phyloP scores from a whole-genome alignment of 2,329 filamentous ascomycete genomes.

The Colletotrichum sp. region DNA sequence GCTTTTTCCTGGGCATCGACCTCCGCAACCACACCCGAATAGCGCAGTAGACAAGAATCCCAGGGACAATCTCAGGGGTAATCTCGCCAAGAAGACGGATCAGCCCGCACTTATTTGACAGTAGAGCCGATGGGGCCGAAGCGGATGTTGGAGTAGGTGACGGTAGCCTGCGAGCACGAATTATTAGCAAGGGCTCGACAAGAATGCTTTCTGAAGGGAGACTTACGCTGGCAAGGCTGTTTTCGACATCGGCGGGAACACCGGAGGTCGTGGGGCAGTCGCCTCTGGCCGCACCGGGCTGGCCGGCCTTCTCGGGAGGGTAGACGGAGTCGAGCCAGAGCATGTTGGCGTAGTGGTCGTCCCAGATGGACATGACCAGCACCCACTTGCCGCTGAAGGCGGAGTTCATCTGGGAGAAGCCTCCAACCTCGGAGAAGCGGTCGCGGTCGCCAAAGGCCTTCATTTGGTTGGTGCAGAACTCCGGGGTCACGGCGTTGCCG shows the following conservation, averaged over 20 bases:
- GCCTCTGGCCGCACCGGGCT: constrained; percentile 28
- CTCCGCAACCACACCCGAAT: too few species aligned
- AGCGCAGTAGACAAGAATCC: too few species aligned
- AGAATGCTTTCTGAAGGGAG: too few species aligned
- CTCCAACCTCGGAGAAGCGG: constrained; percentile 59
- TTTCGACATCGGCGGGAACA: constrained; percentile 27
- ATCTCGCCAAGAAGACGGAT: too few species aligned
- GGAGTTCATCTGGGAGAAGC: constrained; percentile 57
- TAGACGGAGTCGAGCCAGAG: constrained; percentile 71
- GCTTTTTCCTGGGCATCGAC: too few species aligned
- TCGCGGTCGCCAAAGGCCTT: constrained; percentile 55
- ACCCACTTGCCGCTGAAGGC: constrained; percentile 66
- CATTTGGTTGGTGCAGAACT: constrained; percentile 63
- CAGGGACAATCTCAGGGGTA: too few species aligned
- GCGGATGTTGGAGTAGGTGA: constrained; percentile 54
- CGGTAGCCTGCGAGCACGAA: constrained; percentile 31
- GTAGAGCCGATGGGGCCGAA: constrained; percentile 49
- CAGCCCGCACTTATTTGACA: constrained; percentile 21
- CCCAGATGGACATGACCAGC: constrained; percentile 65
- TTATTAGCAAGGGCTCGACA: too few species aligned
- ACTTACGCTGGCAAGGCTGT: constrained; percentile 22
- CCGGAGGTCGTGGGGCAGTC: constrained; percentile 27
- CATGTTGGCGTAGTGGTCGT: constrained; percentile 65
- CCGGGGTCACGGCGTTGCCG: constrained; percentile 55
- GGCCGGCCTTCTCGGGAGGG: constrained; percentile 40